Evolutionary conservation across 352 stramenopile species (phyloP), one percentile per base, ranked within the genome.

Genomic region (Pythium phragmitis): DNA sequence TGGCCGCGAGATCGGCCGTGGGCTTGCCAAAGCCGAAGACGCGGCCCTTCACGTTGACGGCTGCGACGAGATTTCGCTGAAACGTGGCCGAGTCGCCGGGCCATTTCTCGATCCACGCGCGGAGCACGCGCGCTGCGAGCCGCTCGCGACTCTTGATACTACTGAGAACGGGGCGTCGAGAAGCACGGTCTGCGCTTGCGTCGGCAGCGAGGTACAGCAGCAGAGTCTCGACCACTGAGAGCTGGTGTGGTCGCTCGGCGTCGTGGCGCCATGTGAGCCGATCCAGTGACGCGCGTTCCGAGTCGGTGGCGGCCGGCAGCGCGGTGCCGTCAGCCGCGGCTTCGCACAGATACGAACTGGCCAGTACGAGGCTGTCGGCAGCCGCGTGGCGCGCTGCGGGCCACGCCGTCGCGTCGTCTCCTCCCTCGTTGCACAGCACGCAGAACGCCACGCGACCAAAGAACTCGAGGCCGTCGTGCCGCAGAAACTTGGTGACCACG

Each of bases 261-360:
- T 41, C 28, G 17, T 39, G 33, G 11, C 33, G 36, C 11, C 37
- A 26, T 30, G 30, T 55, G 50, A 63, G 36, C n/a, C 13, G 21
- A 19, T 37, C 41, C 7, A 39, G 34, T 9, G 34, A 9, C 34
- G 34, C 34, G 1, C 34, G 7, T 13, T 39, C 34, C 11, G 7
- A 9, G 11, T 39, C 34, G 34, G 34, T 14, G 33, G 57, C 11
- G 1, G 14, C 8, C 11, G 16, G 19, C 21, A 16, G 26, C 7
- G 34, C 17, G 17, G 19, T 26, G 34, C 30, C 52, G 33, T 5
- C 23, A 11, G 37, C 34, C 4, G 13, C 14, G 9, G 16, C 54
- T 28, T 76, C 72, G 19, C 68, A 76, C 21, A 78, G 30, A 33
- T 71, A 78, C n/a, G 65, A 67, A 7, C 59, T 49, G 5, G 68